Evolutionary conservation across 495 filamentous ascomycete genomes (phyloP), one percentile per base, ranked within the genome.

Genomic region (Xylaria sp.): DNA sequence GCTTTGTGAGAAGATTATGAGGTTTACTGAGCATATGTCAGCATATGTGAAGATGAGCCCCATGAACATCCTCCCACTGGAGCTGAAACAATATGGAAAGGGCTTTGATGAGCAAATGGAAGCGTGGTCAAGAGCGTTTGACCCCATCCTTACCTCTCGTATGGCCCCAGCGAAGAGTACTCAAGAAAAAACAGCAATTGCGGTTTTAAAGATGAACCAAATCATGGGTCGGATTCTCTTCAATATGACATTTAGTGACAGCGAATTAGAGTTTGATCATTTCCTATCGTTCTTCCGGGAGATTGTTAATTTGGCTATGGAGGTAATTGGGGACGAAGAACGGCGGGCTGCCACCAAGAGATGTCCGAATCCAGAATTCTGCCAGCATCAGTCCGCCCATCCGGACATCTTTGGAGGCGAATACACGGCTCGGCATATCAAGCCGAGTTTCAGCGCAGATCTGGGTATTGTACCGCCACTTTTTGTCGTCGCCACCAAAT

Each of bases 401-500:
- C 75, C 74, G 14, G 82, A 83, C 58, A 76, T 76, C 24, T 84
- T 84, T 68, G 83, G 61, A 21, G 80, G 82, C 5, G 77, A 81
- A 59, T 83, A 81, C 70, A 77, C 83, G 15, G 82, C 84, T 19
- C 75, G 78, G 2, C 83, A 86, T 70, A 84, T 86, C 72, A 86
- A 86, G 75, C 81, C 84, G 8, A 84, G 81, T 73, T 86, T 86
- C 76, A 85, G 83, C 72, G 83, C 83, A 44, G 88, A 89, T 59
- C 72, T 88, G 29, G 86, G 85, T 29, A 85, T 90, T 37, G 84
- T 90, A 9, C 80, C 80, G 19, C 83, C 86, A 0, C 80, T 90
- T 3, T 91, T 85, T 68, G 79, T 88, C 14, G 85, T 86, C 15
- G 89, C 86, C 9, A 88, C 85, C 15, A 85, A 85, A 70, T 92